Evolutionary conservation across 176 grass and related monocot genomes (phyloP).

Genomic region (Triticum turgidum): DNA sequence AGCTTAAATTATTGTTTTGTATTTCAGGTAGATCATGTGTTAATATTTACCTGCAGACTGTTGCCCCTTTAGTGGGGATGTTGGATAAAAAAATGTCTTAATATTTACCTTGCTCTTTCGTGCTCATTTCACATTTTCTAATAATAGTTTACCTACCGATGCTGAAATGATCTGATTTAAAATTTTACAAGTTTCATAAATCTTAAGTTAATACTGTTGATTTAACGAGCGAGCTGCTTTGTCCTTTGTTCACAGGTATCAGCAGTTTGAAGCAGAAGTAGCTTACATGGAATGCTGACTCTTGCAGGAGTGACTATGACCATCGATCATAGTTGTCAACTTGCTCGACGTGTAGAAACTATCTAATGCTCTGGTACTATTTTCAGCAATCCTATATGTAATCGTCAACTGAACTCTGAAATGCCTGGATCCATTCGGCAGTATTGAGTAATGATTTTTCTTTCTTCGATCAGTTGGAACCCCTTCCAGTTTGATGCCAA

Average conservation of each 20-base stretch:
- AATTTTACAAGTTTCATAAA: background rate
- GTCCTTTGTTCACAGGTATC: background rate
- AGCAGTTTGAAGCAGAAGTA: background rate
- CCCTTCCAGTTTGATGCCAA: background rate
- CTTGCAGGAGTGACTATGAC: background rate
- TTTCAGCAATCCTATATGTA: background rate
- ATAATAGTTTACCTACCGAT: background rate
- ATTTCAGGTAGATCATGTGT: background rate
- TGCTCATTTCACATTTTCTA: background rate
- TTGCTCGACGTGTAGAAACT: background rate
- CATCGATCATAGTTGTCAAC: background rate
- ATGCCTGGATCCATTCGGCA: background rate
- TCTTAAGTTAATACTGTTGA: background rate
- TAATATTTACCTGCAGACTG: no score
- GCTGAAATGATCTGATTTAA: background rate
- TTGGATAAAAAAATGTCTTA: no score
- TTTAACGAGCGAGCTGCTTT: background rate
- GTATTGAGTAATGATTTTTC: background rate
- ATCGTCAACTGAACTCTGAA: background rate
- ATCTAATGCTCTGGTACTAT: background rate
- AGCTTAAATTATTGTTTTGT: background rate
- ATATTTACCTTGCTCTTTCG: background rate
- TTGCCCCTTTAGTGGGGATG: no score
- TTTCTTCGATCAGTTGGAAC: background rate
- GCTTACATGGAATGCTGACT: background rate